Base-by-base conservation (phyloP, 345 rosid species). In the Diplotaxis tenuifolia region DNA sequence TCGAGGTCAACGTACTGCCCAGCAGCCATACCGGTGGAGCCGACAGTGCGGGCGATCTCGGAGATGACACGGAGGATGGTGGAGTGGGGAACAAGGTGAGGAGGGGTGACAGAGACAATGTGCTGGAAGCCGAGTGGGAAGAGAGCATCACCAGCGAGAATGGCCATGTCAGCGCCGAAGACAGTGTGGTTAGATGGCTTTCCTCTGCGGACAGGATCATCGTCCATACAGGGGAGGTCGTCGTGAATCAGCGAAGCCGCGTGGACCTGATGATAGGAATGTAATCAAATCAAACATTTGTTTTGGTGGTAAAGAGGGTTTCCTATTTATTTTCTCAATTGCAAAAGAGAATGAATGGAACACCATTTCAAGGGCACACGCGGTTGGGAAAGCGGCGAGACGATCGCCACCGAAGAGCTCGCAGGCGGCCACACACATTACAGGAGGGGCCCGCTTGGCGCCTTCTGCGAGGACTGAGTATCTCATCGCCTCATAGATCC, bases 341-440 rank as follows among this genome's bases (percentile, higher is more conserved):
- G 52, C 2, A 45, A 47, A 9, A 47, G 53, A 47, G 20, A 16
- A 7, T 21, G 15, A 55, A n/a, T 21, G 18, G 11, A 7, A 6
- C 7, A 95, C 98, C 99, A 95, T 95, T 85, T 95, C 97, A 57
- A 92, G 96, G 71, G 98, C 97, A 73, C 97, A 92, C 1, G 97
- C 96, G 21, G 99, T 95, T 38, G 99, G 99, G 81, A 89, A 94
- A 53, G 93, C 96, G 28, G 96, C 96, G 68, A 75, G 76, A 52
- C 98, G 96, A 68, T 83, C 22, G 42, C 84, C 93, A 10, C 96
- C 99, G 65, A 94, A 66, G 75, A 95, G 97, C 83, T 92, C 97
- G 50, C 89, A 95, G 52, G 96, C 86, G 0, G 96, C 93, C 1
- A 95, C 83, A 57, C 99, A 95, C 99, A 95, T 92, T 20, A 95